phyloP scores from a whole-genome alignment of 495 filamentous ascomycete species.

The Podospora australis region DNA sequence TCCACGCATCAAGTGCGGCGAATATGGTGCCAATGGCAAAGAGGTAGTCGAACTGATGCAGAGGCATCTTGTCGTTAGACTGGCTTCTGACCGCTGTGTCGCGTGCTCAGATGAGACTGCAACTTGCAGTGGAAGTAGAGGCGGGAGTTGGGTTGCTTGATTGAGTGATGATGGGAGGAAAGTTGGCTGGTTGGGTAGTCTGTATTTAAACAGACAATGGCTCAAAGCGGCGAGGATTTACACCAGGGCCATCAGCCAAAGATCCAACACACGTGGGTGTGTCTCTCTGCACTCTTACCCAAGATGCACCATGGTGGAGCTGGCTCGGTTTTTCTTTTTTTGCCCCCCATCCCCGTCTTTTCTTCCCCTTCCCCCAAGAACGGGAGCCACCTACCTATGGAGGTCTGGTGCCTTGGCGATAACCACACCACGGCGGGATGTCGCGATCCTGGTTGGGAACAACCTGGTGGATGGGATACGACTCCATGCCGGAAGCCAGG shows the following conservation, averaged over 20 bases:
- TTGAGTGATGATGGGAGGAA: constrained; percentile 1
- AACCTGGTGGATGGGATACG: neutral
- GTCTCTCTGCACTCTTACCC: neutral
- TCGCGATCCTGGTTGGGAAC: neutral
- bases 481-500: neutral
- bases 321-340: neutral
- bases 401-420: constrained; percentile 4
- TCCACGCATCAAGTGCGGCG: constrained; percentile 66
- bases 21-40: constrained; percentile 73
- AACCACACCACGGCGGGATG: neutral
- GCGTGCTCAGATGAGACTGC: constrained; percentile 8
- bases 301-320: neutral
- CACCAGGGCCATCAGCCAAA: neutral
- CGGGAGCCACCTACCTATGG: no score
- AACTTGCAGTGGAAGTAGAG: neutral
- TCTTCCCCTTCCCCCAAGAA: neutral
- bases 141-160: neutral
- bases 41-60: constrained; percentile 60
- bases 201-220: constrained; percentile 2
- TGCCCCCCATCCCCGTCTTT: neutral
- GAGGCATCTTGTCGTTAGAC: constrained; percentile 20
- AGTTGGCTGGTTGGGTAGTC: neutral
- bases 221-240: neutral
- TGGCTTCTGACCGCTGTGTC: neutral
- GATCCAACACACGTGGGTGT: constrained; percentile 4